Percentiles rank a stretch among this genome's conserved stretches.
phyloP scores from a whole-genome alignment of 2,329 filamentous ascomycete species.

The Lecanosticta acicola region DNA sequence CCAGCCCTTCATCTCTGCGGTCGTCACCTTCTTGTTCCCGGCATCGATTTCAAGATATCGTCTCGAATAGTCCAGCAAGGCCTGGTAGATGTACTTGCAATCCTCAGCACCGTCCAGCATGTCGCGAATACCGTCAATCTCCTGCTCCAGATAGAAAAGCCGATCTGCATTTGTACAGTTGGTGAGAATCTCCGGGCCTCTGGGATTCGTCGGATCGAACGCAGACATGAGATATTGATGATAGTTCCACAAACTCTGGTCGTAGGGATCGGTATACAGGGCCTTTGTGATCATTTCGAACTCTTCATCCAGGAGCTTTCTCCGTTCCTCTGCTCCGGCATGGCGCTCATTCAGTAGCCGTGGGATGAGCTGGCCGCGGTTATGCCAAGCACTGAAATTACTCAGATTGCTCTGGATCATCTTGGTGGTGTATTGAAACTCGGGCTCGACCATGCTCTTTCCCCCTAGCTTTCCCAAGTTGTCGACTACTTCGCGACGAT shows the following conservation, averaged over 20 bases:
- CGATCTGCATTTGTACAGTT: conserved; percentile 58
- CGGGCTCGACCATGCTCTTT: conserved; percentile 60
- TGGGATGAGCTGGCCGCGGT: conserved; percentile 76
- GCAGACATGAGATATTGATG: conserved; percentile 80
- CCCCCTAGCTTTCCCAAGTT: conserved; percentile 58
- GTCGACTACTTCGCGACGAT: conserved; percentile 72
- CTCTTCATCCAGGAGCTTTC: conserved; percentile 69
- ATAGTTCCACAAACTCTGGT: conserved; percentile 96
- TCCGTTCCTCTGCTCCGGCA: conserved; percentile 58
- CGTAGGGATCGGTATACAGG: conserved; percentile 82
- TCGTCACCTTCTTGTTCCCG: conserved; percentile 37
- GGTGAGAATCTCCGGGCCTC: conserved; percentile 52
- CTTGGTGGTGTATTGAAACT: conserved; percentile 84
- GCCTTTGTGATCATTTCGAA: conserved; percentile 69
- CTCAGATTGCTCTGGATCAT: conserved; percentile 83
- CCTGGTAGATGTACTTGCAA: conserved; percentile 86
- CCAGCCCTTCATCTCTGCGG: conserved; percentile 47
- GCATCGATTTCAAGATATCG: conserved; percentile 50
- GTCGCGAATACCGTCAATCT: conserved; percentile 70
- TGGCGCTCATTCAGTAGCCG: conserved; percentile 65
- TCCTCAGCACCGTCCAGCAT: conserved; percentile 59
- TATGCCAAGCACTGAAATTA: conserved; percentile 97
- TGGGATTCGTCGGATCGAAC: conserved; percentile 47
- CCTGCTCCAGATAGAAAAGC: conserved; percentile 58
- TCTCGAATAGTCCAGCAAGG: conserved; percentile 68